These are phyloP conservation scores for Cladosporium sp. DNA, from an alignment of 2,329 filamentous ascomycete genomes.

Conservation along the genomic window DNA sequence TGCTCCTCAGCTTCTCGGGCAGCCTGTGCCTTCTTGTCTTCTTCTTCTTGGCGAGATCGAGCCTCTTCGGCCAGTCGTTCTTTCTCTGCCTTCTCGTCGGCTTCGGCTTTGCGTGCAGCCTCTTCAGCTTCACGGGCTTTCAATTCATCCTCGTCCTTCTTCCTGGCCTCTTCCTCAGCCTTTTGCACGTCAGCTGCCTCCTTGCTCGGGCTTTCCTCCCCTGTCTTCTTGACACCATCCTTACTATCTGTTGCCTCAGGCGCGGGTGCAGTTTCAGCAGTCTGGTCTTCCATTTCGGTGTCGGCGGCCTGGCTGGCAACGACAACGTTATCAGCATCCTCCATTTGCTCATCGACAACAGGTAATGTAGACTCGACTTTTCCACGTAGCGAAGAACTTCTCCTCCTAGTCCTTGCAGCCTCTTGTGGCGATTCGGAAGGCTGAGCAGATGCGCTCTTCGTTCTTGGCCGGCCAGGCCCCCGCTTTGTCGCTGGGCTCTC, in stretches of 20 bases:
- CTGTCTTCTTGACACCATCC: conserved; percentile 22
- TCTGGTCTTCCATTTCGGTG: not conserved
- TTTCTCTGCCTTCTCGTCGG: conserved; percentile 20
- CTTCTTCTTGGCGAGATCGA: conserved; percentile 22
- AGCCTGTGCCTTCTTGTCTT: conserved; percentile 29
- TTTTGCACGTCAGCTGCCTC: conserved; percentile 25
- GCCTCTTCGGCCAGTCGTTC: conserved; percentile 23
- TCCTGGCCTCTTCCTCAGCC: conserved; percentile 25
- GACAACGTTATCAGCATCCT: conserved; percentile 12
- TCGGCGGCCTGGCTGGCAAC: conserved; percentile 18
- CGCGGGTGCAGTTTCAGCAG: not conserved
- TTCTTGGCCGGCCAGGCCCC: conserved; percentile 28
- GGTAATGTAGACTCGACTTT: conserved; percentile 26
- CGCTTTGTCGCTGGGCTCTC: conserved; percentile 29
- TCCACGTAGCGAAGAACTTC: conserved; percentile 30
- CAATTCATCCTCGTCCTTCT: conserved; percentile 22
- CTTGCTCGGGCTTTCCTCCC: conserved; percentile 28
- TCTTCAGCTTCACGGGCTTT: conserved; percentile 20
- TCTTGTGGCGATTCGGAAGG: conserved; percentile 23
- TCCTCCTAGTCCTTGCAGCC: conserved; percentile 25
- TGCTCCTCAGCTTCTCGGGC: conserved; percentile 30
- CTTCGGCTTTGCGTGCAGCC: conserved; percentile 21
- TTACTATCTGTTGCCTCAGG: conserved; percentile 17
- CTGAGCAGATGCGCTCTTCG: conserved; percentile 31
- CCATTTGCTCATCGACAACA: conserved; percentile 26